A percentile compares a stretch with the other conserved stretches of the same genome.
Evolutionary conservation across 768 basidiomycete species (phyloP).

Genomic region (Boletales sp.): DNA sequence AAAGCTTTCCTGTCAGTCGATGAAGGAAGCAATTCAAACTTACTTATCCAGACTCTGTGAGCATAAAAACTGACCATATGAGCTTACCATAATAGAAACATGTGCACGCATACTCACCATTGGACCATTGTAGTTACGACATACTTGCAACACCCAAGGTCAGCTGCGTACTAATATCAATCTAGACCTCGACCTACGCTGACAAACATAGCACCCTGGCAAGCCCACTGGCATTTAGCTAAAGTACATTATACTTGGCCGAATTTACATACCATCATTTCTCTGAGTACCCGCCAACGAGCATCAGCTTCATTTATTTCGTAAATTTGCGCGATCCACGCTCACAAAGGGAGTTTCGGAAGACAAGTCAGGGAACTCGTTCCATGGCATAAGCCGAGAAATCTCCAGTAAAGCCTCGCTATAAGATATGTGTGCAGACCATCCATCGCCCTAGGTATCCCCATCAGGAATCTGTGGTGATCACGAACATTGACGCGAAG

Average conservation of each 20-base stretch:
- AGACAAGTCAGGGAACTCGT: too few species aligned
- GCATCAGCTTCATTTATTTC: too few species aligned
- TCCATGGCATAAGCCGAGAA: slow-evolving; percentile 1
- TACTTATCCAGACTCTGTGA: slow-evolving; percentile 15
- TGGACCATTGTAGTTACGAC: slow-evolving; percentile 5
- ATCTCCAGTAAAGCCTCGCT: not conserved
- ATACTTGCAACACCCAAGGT: not conserved
- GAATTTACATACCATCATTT: slow-evolving; percentile 1
- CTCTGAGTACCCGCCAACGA: not conserved
- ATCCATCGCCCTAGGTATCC: not conserved
- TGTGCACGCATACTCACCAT: not conserved
- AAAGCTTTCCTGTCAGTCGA: not conserved
- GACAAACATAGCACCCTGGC: not conserved
- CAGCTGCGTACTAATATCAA: not conserved
- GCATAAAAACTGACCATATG: slow-evolving; percentile 7
- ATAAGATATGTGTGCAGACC: not conserved
- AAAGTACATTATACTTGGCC: not conserved
- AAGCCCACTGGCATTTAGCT: too few species aligned
- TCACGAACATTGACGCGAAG: not conserved
- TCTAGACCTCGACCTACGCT: not conserved
- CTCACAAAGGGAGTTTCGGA: too few species aligned
- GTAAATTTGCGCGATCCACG: too few species aligned
- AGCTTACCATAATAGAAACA: not conserved
- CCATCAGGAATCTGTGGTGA: not conserved
- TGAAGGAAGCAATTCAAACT: not conserved